A percentile compares a stretch with the other conserved stretches of the same genome.
Evolutionary conservation across 2,329 filamentous ascomycete genomes (phyloP).

Genomic region (Claviceps capensis): DNA sequence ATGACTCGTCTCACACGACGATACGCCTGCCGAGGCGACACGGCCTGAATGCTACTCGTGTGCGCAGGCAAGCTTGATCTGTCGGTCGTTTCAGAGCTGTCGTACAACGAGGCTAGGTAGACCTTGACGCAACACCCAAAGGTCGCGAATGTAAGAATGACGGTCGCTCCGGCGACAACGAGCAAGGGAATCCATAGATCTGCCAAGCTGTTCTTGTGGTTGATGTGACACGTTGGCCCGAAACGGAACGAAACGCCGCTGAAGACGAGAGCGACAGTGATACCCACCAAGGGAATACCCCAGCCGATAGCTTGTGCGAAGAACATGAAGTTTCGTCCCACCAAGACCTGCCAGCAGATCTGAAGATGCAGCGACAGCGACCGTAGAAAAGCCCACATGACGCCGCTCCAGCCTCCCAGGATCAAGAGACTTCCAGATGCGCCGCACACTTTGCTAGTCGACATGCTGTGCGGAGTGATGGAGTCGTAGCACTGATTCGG

Average conservation of each 20-base stretch:
- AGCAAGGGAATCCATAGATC: constrained; percentile 87
- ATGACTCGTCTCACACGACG: constrained; percentile 75
- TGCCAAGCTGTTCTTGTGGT: constrained; percentile 68
- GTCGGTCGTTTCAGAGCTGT: constrained; percentile 56
- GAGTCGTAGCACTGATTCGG: constrained; percentile 75
- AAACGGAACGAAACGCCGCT: constrained; percentile 94
- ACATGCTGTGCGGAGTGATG: constrained; percentile 92
- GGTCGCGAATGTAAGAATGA: constrained; percentile 71
- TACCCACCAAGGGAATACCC: constrained; percentile 65
- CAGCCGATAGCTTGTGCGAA: constrained; percentile 68
- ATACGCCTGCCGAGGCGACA: constrained; percentile 78
- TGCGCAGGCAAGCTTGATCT: constrained; percentile 58
- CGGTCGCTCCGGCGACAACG: constrained; percentile 59
- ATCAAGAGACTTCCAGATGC: constrained; percentile 79
- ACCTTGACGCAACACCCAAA: constrained; percentile 91
- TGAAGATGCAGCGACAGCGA: constrained; percentile 88
- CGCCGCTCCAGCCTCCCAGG: constrained; percentile 69
- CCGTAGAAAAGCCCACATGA: constrained; percentile 85
- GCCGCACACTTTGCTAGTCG: constrained; percentile 66
- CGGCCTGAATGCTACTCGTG: constrained; percentile 58
- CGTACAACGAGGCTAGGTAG: constrained; percentile 71
- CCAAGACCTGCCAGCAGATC: constrained; percentile 92
- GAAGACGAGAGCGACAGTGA: constrained; percentile 62
- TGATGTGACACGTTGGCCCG: constrained; percentile 85
- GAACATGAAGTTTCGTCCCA: constrained; percentile 83